Evolutionary conservation across 495 filamentous ascomycete species (phyloP).

Genomic region (Podospora anserina): DNA sequence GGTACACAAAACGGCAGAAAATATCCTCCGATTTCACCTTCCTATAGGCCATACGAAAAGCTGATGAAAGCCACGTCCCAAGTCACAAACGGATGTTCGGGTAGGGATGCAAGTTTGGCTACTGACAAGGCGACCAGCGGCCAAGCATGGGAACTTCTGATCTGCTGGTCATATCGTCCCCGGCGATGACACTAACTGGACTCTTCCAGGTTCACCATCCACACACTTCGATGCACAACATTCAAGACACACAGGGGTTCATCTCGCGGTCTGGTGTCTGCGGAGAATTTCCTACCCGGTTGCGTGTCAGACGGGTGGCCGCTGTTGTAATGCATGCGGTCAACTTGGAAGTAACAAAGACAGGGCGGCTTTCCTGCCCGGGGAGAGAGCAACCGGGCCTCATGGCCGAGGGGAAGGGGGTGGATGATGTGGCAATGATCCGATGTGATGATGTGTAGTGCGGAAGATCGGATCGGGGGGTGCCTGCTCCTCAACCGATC

Average conservation of each 20-base stretch:
- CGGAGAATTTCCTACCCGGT: background rate
- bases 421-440: background rate
- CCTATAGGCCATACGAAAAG: background rate
- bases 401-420: background rate
- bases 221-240: background rate
- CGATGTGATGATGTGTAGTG: background rate
- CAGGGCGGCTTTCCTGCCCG: background rate
- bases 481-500: slow-evolving; percentile 1
- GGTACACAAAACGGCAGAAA: background rate
- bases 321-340: background rate
- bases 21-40: background rate
- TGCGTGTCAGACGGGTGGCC: background rate
- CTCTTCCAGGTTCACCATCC: background rate
- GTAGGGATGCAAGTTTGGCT: background rate
- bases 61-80: background rate
- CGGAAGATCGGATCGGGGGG: background rate
- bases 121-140: background rate
- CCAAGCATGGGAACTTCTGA: background rate
- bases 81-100: background rate
- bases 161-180: background rate
- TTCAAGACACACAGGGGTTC: background rate
- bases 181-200: background rate
- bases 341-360: background rate
- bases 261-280: background rate
- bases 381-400: background rate